These are phyloP conservation scores for Sphaerobolus stellatus DNA, from an alignment of 1,284 basidiomycete species.

Conservation along the genomic window DNA sequence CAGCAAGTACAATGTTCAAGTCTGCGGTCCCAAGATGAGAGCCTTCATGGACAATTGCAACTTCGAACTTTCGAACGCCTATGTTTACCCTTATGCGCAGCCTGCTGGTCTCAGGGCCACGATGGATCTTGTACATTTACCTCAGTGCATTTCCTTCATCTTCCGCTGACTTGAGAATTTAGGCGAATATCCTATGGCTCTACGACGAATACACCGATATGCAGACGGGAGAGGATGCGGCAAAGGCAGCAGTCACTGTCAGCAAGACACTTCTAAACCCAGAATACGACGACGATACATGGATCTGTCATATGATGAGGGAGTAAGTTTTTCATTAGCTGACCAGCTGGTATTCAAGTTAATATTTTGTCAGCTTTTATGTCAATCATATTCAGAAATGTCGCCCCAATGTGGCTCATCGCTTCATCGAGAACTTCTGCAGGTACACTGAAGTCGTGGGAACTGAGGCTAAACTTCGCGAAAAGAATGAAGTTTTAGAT, in stretches of 20 bases:
- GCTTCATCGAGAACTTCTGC: slow-evolving; percentile 55
- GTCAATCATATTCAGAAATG: background rate
- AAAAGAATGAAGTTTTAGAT: slow-evolving; percentile 52
- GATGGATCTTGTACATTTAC: slow-evolving; percentile 55
- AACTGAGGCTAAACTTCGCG: slow-evolving; percentile 59
- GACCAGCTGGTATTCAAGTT: background rate
- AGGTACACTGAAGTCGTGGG: slow-evolving; percentile 58
- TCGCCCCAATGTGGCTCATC: slow-evolving; percentile 22
- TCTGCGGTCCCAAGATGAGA: slow-evolving; percentile 60
- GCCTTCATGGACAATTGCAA: slow-evolving; percentile 59
- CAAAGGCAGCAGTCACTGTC: slow-evolving; percentile 19
- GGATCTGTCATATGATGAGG: background rate
- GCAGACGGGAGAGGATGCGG: slow-evolving; percentile 56
- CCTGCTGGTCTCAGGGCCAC: slow-evolving; percentile 29
- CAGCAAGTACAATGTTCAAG: slow-evolving; percentile 46
- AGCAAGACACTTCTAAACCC: background rate
- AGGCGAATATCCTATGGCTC: slow-evolving; percentile 63
- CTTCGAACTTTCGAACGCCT: slow-evolving; percentile 62
- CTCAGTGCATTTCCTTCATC: background rate
- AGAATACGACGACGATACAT: background rate
- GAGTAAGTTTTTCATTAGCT: slow-evolving; percentile 5
- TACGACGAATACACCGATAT: slow-evolving; percentile 72
- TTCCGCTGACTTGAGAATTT: slow-evolving; percentile 47
- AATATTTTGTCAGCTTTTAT: background rate
- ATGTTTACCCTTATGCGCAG: slow-evolving; percentile 56